phyloP scores from a whole-genome alignment of 768 basidiomycete genomes.

The Boletus huronensis region DNA sequence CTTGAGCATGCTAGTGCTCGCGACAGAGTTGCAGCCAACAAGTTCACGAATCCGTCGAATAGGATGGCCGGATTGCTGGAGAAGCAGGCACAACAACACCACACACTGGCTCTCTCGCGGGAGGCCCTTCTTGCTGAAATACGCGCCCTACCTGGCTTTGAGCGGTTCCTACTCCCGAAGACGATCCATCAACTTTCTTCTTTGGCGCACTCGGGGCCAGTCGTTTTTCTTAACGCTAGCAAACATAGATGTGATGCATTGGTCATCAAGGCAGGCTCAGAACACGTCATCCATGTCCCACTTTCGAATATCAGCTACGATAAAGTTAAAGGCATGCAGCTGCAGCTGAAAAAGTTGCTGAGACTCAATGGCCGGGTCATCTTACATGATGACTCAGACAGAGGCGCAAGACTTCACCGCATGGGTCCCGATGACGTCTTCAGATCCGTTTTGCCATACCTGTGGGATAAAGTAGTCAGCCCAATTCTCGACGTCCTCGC shows the following conservation, averaged over 20 bases:
- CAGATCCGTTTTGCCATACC: not conserved
- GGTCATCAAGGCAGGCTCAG: not conserved
- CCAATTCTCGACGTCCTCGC: not conserved
- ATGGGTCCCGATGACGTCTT: not conserved
- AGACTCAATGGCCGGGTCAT: not conserved
- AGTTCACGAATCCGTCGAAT: not conserved
- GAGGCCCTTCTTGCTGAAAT: not conserved
- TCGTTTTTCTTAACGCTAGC: not conserved
- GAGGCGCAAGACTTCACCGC: not conserved
- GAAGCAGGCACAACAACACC: not conserved
- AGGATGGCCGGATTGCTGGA: not conserved
- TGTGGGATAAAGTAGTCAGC: too few species aligned
- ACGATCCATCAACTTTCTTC: not conserved
- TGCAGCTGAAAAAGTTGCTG: not conserved
- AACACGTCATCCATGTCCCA: not conserved
- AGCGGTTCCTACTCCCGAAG: not conserved
- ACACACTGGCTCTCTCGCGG: not conserved
- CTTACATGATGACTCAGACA: not conserved
- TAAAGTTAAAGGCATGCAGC: not conserved
- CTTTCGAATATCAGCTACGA: not conserved
- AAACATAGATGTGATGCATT: not conserved
- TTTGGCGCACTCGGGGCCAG: not conserved
- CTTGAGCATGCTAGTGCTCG: not conserved
- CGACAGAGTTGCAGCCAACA: not conserved
- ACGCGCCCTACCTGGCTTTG: not conserved